Conservation (phyloP, 257 asterid genomes). For the Nicotiana attenuata region DNA sequence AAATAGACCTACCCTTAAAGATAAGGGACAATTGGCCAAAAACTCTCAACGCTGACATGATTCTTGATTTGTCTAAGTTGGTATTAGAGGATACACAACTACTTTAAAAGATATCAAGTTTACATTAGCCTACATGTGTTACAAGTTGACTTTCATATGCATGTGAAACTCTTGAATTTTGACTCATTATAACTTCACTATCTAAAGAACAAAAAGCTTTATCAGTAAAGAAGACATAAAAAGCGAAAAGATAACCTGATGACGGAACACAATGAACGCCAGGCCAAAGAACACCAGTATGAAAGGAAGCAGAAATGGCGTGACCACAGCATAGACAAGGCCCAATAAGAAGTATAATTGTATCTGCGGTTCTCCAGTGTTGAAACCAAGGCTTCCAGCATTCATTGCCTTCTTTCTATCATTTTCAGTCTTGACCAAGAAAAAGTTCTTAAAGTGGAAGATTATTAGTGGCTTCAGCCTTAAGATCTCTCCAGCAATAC, state of each 20-base stretch:
- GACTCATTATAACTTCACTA: not conserved
- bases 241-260: constrained; percentile 56
- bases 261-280: constrained; percentile 83
- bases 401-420: constrained; percentile 95
- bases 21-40: too few relatives aligned
- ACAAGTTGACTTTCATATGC: not conserved
- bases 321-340: constrained; percentile 81
- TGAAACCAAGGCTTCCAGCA: constrained; percentile 87
- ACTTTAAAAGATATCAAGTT: not conserved
- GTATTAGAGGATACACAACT: not conserved
- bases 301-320: constrained; percentile 83
- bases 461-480: constrained; percentile 70
- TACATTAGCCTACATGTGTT: not conserved
- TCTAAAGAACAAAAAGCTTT: not conserved
- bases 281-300: constrained; percentile 78
- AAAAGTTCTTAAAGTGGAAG: constrained; percentile 73
- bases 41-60: not conserved
- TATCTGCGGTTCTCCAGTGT: constrained; percentile 84
- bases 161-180: not conserved
- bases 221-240: not conserved
- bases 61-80: not conserved
- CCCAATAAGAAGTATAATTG: constrained; percentile 84
- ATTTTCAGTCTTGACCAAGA: constrained; percentile 87
- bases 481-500: constrained; percentile 80
- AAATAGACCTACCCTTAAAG: too few relatives aligned